These are phyloP conservation scores for Petunia secreta DNA, from an alignment of 257 asterid species.

Conservation along the genomic window DNA sequence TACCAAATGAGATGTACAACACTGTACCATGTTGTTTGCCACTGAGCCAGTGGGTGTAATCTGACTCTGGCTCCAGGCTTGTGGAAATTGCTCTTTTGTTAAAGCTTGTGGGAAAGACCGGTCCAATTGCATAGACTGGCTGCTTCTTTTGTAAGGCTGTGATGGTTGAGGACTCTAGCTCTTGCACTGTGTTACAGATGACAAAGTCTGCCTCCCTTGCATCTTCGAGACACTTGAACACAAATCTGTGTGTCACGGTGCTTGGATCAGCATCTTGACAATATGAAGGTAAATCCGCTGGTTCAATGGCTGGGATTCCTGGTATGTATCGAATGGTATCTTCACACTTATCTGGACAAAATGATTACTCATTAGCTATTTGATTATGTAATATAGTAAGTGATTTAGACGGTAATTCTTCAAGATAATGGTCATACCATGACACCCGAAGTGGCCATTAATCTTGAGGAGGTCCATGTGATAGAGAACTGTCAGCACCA, in stretches of 20 bases:
- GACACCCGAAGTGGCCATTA: slow-evolving; percentile 48
- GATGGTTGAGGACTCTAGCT: slow-evolving; percentile 33
- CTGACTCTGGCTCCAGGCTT: slow-evolving; percentile 28
- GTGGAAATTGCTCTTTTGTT: slow-evolving; percentile 12
- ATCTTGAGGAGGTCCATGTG: slow-evolving; percentile 50
- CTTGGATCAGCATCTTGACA: slow-evolving; percentile 20
- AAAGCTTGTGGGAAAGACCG: slow-evolving; percentile 24
- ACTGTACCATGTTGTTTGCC: slow-evolving; percentile 30
- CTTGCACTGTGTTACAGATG: slow-evolving; percentile 32
- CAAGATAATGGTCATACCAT: slow-evolving; percentile 30
- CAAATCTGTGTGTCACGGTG: slow-evolving; percentile 19
- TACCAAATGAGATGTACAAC: slow-evolving; percentile 39
- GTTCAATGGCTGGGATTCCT: slow-evolving; percentile 27
- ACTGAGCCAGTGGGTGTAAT: slow-evolving; percentile 32
- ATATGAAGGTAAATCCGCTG: slow-evolving; percentile 29
- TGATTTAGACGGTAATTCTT: not conserved
- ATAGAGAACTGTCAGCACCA: slow-evolving; percentile 46
- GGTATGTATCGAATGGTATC: slow-evolving; percentile 36
- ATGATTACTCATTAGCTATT: not conserved
- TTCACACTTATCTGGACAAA: slow-evolving; percentile 24
- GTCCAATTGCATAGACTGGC: slow-evolving; percentile 35
- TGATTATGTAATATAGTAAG: slow-evolving; percentile 3
- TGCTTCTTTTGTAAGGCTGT: slow-evolving; percentile 23
- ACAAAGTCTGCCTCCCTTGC: slow-evolving; percentile 30
- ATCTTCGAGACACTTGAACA: slow-evolving; percentile 33